Evolutionary conservation across 1,139 yeast species (phyloP), one percentile per base, ranked within the genome.

Genomic region (Nakaseomyces delphensis): DNA sequence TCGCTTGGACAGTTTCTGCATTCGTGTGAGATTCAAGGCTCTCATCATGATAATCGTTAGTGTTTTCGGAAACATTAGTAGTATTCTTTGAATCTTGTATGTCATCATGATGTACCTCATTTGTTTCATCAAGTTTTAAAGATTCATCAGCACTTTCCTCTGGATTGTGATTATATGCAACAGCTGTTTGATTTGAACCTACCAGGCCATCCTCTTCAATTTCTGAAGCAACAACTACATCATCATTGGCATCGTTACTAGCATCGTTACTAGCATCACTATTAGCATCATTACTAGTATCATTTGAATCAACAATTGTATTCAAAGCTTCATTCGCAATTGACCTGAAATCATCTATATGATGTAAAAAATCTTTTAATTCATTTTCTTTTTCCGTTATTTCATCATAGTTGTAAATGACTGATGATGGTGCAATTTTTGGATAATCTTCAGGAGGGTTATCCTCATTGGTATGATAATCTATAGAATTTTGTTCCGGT

Each of bases 311-410:
- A 13, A 2, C 16, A 21, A 33, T 33, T 8, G 7, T 21, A 20
- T 33, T 20, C 18, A 33, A 33, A 3, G 37, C 39, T 23, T 43
- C 44, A 30, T 41, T 40, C 3, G 50, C 50, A 30, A 47, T 45
- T 6, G 31, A 39, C 19, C 31, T 38, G 29, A 40, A 44, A 28
- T 47, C 43, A 23, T 37, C 40, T 4, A 39, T 24, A 33, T 44
- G 39, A 3, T 29, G 25, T 3, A 39, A 36, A 14, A 37, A 39
- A 15, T 40, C 25, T 11, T 25, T 20, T 4, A 37, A 20, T n/a
- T 25, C 32, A 25, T 15, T 19, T 18, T 37, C 37, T 15, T 24
- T 15, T 19, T 11, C 13, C 8, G 13, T n/a, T 18, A 24, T 27
- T 14, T 39, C 21, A 18, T 32, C 29, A n/a, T 25, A 24, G 19